Conservation (phyloP, 345 rosid genomes). For the Citrus trifoliata region DNA sequence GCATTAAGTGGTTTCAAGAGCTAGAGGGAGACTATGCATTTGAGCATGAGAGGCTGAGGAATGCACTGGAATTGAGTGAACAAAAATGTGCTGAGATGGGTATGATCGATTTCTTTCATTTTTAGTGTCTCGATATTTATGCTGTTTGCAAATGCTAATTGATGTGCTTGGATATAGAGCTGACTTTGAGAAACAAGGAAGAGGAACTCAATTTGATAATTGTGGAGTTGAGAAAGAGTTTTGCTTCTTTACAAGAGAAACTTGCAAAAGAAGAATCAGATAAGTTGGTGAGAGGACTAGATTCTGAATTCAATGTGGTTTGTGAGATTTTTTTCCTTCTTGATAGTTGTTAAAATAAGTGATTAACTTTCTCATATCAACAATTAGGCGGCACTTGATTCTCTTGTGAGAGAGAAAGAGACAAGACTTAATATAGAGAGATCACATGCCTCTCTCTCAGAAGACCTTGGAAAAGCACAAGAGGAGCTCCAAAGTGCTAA, state of each 20-base stretch:
- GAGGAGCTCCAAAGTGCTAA: conserved; percentile 87
- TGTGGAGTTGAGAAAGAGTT: conserved; percentile 77
- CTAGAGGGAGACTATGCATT: conserved; percentile 75
- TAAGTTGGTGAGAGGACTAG: conserved; percentile 54
- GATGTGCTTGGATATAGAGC: conserved; percentile 52
- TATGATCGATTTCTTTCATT: conserved; percentile 22
- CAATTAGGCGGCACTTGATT: conserved; percentile 67
- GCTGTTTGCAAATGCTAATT: conserved; percentile 4
- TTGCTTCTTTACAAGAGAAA: conserved; percentile 68
- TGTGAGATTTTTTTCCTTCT: not conserved
- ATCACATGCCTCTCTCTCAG: conserved; percentile 65
- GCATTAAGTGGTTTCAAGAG: conserved; percentile 97
- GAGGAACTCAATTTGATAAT: conserved; percentile 88
- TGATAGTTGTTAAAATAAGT: not conserved
- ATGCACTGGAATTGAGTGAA: conserved; percentile 61
- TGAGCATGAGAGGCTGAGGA: conserved; percentile 78
- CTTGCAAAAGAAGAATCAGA: conserved; percentile 84
- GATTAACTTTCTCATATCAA: conserved; percentile 6
- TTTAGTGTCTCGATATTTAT: not conserved
- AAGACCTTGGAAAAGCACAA: conserved; percentile 77
- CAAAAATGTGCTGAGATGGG: conserved; percentile 80
- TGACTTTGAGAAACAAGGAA: conserved; percentile 69
- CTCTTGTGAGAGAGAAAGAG: conserved; percentile 80
- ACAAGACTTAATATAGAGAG: conserved; percentile 62
- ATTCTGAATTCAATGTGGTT: not conserved